Evolutionary conservation across 257 asterid species (phyloP).

Genomic region (Solanum phureja): DNA sequence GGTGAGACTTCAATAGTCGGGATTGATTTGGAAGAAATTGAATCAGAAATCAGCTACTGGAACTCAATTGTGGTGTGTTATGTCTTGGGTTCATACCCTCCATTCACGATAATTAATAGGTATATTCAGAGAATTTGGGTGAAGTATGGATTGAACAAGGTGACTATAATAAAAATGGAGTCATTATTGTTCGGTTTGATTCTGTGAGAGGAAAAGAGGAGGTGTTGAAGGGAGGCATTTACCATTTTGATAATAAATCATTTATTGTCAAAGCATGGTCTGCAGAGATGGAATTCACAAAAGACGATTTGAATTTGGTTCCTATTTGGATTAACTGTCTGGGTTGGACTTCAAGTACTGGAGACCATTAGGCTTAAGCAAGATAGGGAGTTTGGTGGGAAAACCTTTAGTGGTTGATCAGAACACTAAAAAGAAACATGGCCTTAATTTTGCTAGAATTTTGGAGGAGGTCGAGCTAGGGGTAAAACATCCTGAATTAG

Average conservation of each 20-base stretch:
- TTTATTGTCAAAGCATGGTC: neutral
- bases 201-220: too few relatives aligned
- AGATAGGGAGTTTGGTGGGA: neutral
- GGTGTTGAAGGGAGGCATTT: neutral
- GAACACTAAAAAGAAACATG: neutral
- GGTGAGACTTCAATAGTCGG: too few relatives aligned
- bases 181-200: too few relatives aligned
- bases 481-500: neutral
- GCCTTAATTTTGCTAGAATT: neutral
- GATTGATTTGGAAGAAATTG: too few relatives aligned
- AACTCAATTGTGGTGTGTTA: too few relatives aligned
- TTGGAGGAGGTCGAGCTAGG: neutral
- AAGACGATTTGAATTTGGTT: neutral
- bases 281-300: neutral
- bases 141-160: too few relatives aligned
- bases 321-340: neutral
- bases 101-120: too few relatives aligned
- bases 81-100: too few relatives aligned
- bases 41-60: too few relatives aligned
- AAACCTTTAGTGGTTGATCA: neutral
- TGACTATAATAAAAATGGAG: too few relatives aligned
- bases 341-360: neutral
- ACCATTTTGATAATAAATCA: neutral
- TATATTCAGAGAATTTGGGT: too few relatives aligned
- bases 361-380: neutral